Evolutionary conservation across 257 asterid genomes (phyloP).

Genomic region (Capsicum baccatum): DNA sequence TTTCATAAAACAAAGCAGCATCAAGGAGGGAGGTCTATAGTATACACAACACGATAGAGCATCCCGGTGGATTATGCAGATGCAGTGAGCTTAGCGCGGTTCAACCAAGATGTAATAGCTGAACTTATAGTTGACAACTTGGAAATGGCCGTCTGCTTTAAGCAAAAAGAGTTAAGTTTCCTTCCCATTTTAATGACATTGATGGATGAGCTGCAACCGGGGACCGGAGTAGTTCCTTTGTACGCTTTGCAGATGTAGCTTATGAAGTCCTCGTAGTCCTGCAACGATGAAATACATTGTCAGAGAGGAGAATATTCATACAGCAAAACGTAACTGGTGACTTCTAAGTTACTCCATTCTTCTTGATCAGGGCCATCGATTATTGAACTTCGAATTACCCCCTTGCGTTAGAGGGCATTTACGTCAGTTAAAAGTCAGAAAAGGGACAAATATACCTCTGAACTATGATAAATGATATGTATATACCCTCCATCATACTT

Average conservation of each 20-base stretch:
- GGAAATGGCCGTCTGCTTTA: constrained; percentile 30
- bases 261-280: constrained; percentile 45
- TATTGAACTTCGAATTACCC: no score
- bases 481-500: no score
- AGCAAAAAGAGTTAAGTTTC: constrained; percentile 32
- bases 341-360: not conserved
- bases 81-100: not conserved
- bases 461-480: no score
- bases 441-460: no score
- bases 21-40: not conserved
- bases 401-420: no score
- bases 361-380: not conserved
- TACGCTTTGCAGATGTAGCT: constrained; percentile 50
- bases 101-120: constrained; percentile 30
- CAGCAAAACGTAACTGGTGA: not conserved
- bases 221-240: constrained; percentile 39
- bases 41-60: not conserved
- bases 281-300: constrained; percentile 18
- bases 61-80: not conserved
- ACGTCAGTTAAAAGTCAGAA: no score
- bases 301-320: not conserved
- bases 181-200: constrained; percentile 15
- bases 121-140: constrained; percentile 31
- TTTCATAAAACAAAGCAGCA: not conserved
- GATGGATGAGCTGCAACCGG: constrained; percentile 39